Conservation (phyloP, 1,284 basidiomycete genomes). For the Afroboletus lepidellus region DNA sequence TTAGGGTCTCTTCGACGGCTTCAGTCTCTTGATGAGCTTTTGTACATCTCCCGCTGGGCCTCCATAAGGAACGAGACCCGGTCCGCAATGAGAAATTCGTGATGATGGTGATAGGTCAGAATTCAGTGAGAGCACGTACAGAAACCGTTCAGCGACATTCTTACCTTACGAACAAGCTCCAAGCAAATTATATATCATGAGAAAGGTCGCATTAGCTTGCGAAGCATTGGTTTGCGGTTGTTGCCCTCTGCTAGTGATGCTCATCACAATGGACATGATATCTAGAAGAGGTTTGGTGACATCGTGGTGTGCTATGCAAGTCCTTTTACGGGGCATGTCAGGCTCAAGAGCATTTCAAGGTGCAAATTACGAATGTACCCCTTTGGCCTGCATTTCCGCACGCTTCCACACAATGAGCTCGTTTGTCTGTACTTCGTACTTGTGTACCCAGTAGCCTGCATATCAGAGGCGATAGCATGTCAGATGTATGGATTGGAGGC, state of each 20-base stretch:
- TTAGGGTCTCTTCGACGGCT: constrained; percentile 81
- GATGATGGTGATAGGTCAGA: constrained; percentile 79
- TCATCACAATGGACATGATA: constrained; percentile 59
- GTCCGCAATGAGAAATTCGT: constrained; percentile 89
- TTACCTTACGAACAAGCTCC: constrained; percentile 88
- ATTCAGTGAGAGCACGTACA: neutral
- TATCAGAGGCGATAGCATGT: constrained; percentile 65
- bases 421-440: constrained; percentile 59
- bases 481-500: neutral
- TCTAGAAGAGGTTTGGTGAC: constrained; percentile 24
- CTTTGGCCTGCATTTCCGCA: constrained; percentile 47
- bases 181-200: constrained; percentile 63
- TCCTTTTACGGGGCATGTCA: constrained; percentile 16
- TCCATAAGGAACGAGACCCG: constrained; percentile 79
- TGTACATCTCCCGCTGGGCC: constrained; percentile 91
- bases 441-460: constrained; percentile 66
- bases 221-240: constrained; percentile 71
- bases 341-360: constrained; percentile 1
- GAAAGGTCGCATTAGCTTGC: neutral
- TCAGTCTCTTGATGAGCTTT: constrained; percentile 85
- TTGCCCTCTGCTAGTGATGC: constrained; percentile 66
- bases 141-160: constrained; percentile 16
- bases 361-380: constrained; percentile 24
- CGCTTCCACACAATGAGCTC: constrained; percentile 62
- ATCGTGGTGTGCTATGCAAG: constrained; percentile 7